Base-by-base conservation (phyloP, 306 rosid species). In the Prinsepia uniflora region DNA sequence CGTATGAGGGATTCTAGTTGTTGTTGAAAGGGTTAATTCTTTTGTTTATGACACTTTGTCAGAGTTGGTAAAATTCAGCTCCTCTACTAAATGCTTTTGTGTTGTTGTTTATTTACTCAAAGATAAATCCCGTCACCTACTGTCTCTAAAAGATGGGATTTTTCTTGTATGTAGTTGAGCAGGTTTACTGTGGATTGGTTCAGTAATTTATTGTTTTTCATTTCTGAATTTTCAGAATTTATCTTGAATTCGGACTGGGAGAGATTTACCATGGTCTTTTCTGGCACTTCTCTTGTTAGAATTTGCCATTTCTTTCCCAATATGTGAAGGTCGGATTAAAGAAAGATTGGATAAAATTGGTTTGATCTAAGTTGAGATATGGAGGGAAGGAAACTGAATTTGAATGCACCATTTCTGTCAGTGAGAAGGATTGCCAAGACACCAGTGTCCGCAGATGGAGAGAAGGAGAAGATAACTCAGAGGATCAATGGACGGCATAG, bases 371-470 rank as follows among this genome's bases (percentile, higher is more conserved):
- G 68, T 53, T 39, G 46, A 75, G 63, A 54, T 47, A 94, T 94
- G 99, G 88, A 84, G 49, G 95, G 82, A 72, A 87, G 85, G 73
- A 89, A 83, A 70, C 83, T 94, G 75, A 87, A 94, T 75, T 89
- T 94, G 15, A 88, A 85, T 72, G 96, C 96, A 41, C 99, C 96
- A 19, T 88, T 94, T 20, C 58, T 89, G 81, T 94, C 99, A 3
- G 99, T 91, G 72, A 86, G 99, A 70, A 89, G 99, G 44, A 81
- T 83, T 78, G 72, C 95, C 69, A 80, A 87, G 59, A 56, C 81
- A 7, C 72, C 88, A 6, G 75, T 83, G 20, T 72, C 90, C 42
- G 65, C 82, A 34, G 47, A 43, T 18, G 75, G 81, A 81, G 84
- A 78, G 19, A 83, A 56, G 74, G 75, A 47, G 74, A 94, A 78